Percentiles rank a stretch among this genome's conserved stretches.
Conservation (phyloP, 2,329 filamentous ascomycete genomes). For the Colletotrichum zoysiae region DNA sequence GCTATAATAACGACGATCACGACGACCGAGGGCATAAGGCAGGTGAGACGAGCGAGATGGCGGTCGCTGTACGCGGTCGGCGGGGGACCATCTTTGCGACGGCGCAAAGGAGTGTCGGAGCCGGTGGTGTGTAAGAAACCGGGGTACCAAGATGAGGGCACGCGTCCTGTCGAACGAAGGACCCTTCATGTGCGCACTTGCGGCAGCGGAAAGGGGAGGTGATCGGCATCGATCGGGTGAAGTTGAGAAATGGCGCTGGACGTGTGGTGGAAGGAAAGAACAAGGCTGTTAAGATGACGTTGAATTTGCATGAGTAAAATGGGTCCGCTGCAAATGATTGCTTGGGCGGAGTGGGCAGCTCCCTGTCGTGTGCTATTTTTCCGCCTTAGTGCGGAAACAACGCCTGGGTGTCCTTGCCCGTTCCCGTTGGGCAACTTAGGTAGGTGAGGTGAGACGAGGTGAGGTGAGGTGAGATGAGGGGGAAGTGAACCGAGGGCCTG, state of each 20-base stretch:
- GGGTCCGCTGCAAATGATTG: neutral
- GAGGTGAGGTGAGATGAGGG: neutral
- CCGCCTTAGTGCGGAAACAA: neutral
- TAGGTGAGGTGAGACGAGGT: neutral
- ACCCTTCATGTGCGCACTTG: neutral
- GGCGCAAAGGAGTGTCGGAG: neutral
- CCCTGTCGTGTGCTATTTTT: conserved; percentile 1
- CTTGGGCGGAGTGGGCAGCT: neutral
- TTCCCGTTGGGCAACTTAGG: no score
- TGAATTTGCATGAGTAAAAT: conserved; percentile 31
- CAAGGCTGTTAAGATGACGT: conserved; percentile 18
- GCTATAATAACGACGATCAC: no score
- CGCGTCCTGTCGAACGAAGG: neutral
- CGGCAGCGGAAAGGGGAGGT: neutral
- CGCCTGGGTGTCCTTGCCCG: conserved; percentile 10
- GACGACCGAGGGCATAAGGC: neutral
- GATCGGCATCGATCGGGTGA: conserved; percentile 11
- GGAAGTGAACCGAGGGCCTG: conserved; percentile 1
- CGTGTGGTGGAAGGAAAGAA: neutral
- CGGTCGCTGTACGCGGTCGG: neutral
- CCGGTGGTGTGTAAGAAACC: neutral
- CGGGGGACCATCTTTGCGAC: neutral
- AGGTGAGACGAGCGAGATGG: neutral
- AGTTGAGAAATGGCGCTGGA: neutral
- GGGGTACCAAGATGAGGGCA: neutral